Conservation (phyloP, 2,329 filamentous ascomycete species). For the Epichloe sylvatica region DNA sequence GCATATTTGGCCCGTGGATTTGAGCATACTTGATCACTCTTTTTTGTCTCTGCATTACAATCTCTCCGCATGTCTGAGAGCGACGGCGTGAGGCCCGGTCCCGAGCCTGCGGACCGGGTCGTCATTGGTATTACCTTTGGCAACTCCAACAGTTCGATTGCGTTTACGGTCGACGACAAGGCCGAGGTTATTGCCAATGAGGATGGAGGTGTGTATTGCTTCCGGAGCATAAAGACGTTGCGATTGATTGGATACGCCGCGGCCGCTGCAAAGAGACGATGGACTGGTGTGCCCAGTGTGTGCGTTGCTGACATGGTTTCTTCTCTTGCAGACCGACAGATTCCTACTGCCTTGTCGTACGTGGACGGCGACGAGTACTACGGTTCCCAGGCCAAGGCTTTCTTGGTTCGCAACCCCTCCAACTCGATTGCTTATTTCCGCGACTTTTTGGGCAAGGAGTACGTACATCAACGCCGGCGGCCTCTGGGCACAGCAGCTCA, state of each 20-base stretch:
- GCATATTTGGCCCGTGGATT: background rate
- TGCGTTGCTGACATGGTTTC: background rate
- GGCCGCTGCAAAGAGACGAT: background rate
- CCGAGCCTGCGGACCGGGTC: conserved; percentile 44
- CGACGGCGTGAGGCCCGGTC: conserved; percentile 27
- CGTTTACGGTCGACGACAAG: conserved; percentile 84
- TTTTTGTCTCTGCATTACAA: background rate
- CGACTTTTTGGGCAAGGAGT: conserved; percentile 92
- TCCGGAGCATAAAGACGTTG: background rate
- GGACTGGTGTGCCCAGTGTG: background rate
- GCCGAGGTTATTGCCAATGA: conserved; percentile 97
- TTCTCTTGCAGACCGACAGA: conserved; percentile 65
- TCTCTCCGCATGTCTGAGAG: conserved; percentile 31
- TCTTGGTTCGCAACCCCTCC: conserved; percentile 79
- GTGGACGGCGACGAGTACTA: conserved; percentile 94
- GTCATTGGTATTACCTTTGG: conserved; percentile 96
- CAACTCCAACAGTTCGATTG: conserved; percentile 97
- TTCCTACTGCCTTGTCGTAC: conserved; percentile 87
- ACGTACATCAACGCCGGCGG: conserved; percentile 19
- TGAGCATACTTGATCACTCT: background rate
- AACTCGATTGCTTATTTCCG: conserved; percentile 95
- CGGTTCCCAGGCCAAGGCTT: conserved; percentile 85
- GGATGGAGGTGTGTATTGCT: conserved; percentile 65
- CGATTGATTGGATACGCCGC: background rate
- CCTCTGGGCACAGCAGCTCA: too few species aligned